A percentile compares a stretch with the other conserved stretches of the same genome.
phyloP scores from a whole-genome alignment of 1,284 basidiomycete species.

The Mixia osmundae region DNA sequence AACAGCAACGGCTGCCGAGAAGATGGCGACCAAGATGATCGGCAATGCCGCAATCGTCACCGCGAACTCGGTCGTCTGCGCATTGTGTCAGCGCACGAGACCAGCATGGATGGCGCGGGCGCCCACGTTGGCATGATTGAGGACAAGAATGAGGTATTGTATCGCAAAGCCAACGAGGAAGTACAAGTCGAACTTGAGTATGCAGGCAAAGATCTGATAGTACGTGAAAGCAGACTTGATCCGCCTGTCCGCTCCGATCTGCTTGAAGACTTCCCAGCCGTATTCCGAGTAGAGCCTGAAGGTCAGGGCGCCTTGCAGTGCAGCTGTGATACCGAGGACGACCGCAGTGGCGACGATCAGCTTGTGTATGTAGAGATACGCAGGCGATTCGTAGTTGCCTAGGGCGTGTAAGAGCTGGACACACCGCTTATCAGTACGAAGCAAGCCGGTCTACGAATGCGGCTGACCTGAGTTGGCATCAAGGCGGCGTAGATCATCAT shows the following conservation, averaged over 20 bases:
- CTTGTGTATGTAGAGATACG: constrained; percentile 1
- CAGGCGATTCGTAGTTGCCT: too few species aligned
- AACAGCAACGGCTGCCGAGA: constrained; percentile 46
- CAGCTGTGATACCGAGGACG: constrained; percentile 4
- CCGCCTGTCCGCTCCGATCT: constrained; percentile 25
- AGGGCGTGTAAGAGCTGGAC: constrained; percentile 14
- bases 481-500: constrained; percentile 11
- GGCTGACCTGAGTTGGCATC: constrained; percentile 5
- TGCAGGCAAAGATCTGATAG: constrained; percentile 59
- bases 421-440: background rate
- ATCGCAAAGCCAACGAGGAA: constrained; percentile 39
- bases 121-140: constrained; percentile 17
- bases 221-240: constrained; percentile 51
- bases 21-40: constrained; percentile 58
- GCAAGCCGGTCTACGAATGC: constrained; percentile 1
- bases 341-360: constrained; percentile 9
- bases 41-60: constrained; percentile 55
- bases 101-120: too few species aligned
- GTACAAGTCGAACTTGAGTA: constrained; percentile 41
- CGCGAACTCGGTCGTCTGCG: constrained; percentile 39
- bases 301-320: constrained; percentile 5
- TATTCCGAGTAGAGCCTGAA: constrained; percentile 13
- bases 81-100: background rate
- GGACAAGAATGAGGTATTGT: constrained; percentile 56
- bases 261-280: constrained; percentile 54